A percentile compares a stretch with the other conserved stretches of the same genome.
Evolutionary conservation across 2,329 filamentous ascomycete species (phyloP).

Genomic region (Pyrenophora seminiperda): DNA sequence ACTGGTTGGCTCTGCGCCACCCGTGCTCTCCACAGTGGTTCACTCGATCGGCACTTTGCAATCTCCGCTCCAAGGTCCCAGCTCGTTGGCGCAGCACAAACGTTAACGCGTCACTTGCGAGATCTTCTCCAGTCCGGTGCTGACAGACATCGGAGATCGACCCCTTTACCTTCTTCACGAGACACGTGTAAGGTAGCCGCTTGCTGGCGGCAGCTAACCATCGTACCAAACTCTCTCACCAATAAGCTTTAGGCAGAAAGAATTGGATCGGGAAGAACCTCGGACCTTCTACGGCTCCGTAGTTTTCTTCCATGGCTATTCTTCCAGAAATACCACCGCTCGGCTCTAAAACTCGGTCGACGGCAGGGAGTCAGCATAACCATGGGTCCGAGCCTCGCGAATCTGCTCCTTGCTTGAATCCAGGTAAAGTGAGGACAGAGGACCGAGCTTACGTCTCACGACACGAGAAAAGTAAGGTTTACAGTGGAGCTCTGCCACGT

Average conservation of each 20-base stretch:
- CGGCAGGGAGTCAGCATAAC: too few species aligned
- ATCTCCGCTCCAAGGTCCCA: slow-evolving; percentile 2
- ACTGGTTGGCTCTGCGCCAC: slow-evolving; percentile 5
- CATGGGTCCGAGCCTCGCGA: background rate
- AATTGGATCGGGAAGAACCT: slow-evolving; percentile 12
- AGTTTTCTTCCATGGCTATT: slow-evolving; percentile 9
- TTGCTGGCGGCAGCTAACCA: slow-evolving; percentile 16
- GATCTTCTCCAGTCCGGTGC: slow-evolving; percentile 1
- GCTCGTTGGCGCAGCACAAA: slow-evolving; percentile 9
- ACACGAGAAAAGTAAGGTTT: too few species aligned
- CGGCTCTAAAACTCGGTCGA: background rate
- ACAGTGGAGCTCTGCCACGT: too few species aligned
- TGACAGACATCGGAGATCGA: slow-evolving; percentile 7
- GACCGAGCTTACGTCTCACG: too few species aligned
- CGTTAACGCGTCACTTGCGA: slow-evolving; percentile 9
- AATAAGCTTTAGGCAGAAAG: background rate
- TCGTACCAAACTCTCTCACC: slow-evolving; percentile 10
- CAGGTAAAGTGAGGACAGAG: too few species aligned
- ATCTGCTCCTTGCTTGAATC: background rate
- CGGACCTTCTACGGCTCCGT: slow-evolving; percentile 13
- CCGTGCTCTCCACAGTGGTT: slow-evolving; percentile 16
- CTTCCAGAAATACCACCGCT: slow-evolving; percentile 7
- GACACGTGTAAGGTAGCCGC: slow-evolving; percentile 6
- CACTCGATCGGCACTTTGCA: slow-evolving; percentile 2
- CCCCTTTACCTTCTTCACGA: slow-evolving; percentile 2